These are phyloP conservation scores for Clavispora santaluciae DNA, from an alignment of 805 yeast genomes.

Conservation along the genomic window DNA sequence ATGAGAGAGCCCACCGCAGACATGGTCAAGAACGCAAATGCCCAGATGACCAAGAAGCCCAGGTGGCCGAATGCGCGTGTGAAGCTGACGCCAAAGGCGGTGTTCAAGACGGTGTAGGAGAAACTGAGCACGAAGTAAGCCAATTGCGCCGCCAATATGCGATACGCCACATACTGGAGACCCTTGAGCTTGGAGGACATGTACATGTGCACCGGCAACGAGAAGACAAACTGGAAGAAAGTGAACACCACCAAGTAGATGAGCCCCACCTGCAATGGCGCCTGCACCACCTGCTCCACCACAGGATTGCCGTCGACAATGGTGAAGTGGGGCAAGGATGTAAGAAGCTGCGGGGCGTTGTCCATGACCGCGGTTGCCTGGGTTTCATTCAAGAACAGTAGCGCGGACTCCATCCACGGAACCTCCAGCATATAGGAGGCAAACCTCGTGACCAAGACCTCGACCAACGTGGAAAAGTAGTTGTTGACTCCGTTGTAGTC, in stretches of 20 bases:
- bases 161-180: constrained; percentile 17
- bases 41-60: constrained; percentile 33
- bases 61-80: constrained; percentile 22
- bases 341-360: constrained; percentile 20
- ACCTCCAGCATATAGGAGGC: constrained; percentile 15
- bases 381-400: constrained; percentile 8
- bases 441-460: constrained; percentile 14
- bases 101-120: constrained; percentile 25
- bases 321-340: constrained; percentile 21
- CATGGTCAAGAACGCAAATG: constrained; percentile 25
- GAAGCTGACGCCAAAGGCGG: constrained; percentile 23
- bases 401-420: constrained; percentile 15
- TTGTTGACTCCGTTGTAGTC: constrained; percentile 28
- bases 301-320: constrained; percentile 24
- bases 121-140: constrained; percentile 25
- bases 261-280: constrained; percentile 30
- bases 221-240: constrained; percentile 30
- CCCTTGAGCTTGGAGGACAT: constrained; percentile 26
- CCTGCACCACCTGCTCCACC: constrained; percentile 20
- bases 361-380: constrained; percentile 8
- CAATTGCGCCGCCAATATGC: constrained; percentile 24
- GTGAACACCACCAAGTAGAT: constrained; percentile 29
- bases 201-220: constrained; percentile 22
- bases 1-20: constrained; percentile 28
- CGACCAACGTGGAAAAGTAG: constrained; percentile 17